Evolutionary conservation across 768 basidiomycete genomes (phyloP), one percentile per base, ranked within the genome.

Genomic region (Leucosporidium creatinivorum): DNA sequence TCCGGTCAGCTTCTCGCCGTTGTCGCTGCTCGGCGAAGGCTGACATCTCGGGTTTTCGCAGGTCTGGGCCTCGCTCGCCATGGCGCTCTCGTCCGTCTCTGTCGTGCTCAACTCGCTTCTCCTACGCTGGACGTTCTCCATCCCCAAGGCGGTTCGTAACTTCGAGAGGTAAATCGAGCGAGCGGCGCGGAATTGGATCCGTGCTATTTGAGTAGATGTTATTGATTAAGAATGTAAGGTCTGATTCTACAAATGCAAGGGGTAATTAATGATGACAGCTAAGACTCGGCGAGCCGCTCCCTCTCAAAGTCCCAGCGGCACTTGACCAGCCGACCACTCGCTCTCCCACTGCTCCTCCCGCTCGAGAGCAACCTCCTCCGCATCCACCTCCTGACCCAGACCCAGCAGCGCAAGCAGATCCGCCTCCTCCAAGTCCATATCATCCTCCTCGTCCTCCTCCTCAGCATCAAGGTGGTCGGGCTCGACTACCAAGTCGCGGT

Each of bases 41-140:
- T 48, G 19, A 50, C 18, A 36, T 19, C 36, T n/a, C 19, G 5
- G 21, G n/a, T 23, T 18, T 18, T 12, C 10, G 26, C 31, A 48
- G 36, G 64, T 57, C 26, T 58, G 65, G 69, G 66, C 66, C 4
- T 56, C 66, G 19, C 54, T 70, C 19, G 69, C 69, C 26, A 70
- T 70, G 69, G 69, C 69, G 4, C 36, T 70, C 17, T 63, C 61
- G 26, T 58, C 55, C 23, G 54, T 70, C 18, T 62, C 58, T 13
- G 69, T 70, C 21, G 69, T 70, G 18, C 25, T 58, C 49, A 67
- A 64, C 48, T 58, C 61, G 4, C 44, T 70, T 4, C 48, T 63
- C 13, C 56, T 70, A 2, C 23, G 66, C 3, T 67, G 47, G 23
- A 69, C 65, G 13, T 66, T 65, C 65, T 57, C 28, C 28, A 23